Percentiles rank a stretch among this genome's conserved stretches.
Conservation (phyloP, 352 stramenopile species). For the Phytopythium litorale region DNA sequence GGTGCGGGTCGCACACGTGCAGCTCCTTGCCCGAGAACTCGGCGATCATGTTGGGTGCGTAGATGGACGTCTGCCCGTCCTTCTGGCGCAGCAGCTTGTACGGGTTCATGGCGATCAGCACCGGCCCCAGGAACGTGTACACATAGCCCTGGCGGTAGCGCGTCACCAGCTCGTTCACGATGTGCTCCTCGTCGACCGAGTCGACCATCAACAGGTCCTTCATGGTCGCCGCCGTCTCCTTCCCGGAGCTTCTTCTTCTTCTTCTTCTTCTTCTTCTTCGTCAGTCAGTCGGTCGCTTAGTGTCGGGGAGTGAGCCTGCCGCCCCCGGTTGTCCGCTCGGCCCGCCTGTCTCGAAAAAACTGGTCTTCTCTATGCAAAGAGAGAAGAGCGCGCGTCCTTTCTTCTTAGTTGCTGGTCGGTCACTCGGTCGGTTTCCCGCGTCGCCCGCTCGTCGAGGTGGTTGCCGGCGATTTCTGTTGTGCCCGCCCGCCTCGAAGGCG, state of each 20-base stretch:
- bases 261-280: not conserved
- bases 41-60: conserved; percentile 71
- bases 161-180: conserved; percentile 71
- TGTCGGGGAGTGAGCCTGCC: not conserved
- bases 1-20: conserved; percentile 77
- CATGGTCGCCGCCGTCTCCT: conserved; percentile 15
- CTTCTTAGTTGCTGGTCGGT: not conserved
- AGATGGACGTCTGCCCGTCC: conserved; percentile 67
- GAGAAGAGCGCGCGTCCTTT: not conserved
- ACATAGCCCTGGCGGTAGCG: conserved; percentile 81
- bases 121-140: conserved; percentile 90
- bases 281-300: not conserved
- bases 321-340: not conserved
- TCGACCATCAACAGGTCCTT: conserved; percentile 82
- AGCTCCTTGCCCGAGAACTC: conserved; percentile 80
- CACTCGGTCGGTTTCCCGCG: not conserved
- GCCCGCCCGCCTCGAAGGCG: not conserved
- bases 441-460: conserved; percentile 4
- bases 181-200: conserved; percentile 65
- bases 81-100: conserved; percentile 81
- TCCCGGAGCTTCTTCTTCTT: not conserved
- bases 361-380: not conserved
- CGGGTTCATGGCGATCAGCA: conserved; percentile 90
- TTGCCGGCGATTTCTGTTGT: conserved; percentile 7
- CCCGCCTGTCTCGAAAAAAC: not conserved